A percentile compares a stretch with the other conserved stretches of the same genome.
These are phyloP conservation scores for Salix viminalis DNA, from an alignment of 345 rosid species.

Conservation along the genomic window DNA sequence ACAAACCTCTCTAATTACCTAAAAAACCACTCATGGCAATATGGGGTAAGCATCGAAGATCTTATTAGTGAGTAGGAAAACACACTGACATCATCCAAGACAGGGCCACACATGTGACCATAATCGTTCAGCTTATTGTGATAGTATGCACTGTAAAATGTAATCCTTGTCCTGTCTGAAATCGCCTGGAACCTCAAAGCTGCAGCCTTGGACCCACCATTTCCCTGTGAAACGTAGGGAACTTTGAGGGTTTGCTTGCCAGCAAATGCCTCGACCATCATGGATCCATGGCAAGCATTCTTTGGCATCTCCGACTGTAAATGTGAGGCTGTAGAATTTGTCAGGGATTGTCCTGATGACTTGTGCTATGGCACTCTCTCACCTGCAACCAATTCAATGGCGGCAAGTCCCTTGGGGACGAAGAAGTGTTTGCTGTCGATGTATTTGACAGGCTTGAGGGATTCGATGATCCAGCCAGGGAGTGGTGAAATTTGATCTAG, in stretches of 20 bases:
- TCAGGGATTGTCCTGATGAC: constrained; percentile 51
- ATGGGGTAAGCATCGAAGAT: neutral
- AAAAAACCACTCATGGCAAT: neutral
- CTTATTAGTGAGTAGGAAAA: constrained; percentile 3
- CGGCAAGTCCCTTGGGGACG: constrained; percentile 58
- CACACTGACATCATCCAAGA: constrained; percentile 65
- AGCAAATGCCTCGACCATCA: constrained; percentile 80
- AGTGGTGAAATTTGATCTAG: constrained; percentile 61
- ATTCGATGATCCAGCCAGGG: constrained; percentile 85
- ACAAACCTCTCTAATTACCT: neutral
- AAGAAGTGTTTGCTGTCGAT: constrained; percentile 60
- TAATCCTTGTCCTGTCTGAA: constrained; percentile 54
- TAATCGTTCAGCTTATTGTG: constrained; percentile 67
- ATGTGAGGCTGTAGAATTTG: constrained; percentile 47
- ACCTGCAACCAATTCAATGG: constrained; percentile 70
- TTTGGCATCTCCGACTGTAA: constrained; percentile 71
- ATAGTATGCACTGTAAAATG: constrained; percentile 66
- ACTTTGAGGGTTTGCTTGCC: constrained; percentile 40
- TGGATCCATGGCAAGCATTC: constrained; percentile 73
- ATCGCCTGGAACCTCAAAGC: constrained; percentile 45
- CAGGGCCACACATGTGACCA: constrained; percentile 86
- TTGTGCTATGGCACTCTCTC: constrained; percentile 84
- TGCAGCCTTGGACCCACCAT: constrained; percentile 47
- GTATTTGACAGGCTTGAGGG: constrained; percentile 75
- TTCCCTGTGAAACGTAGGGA: constrained; percentile 39